A percentile compares a stretch with the other conserved stretches of the same genome.
Conservation (phyloP, 129 eudicot genomes). For the Silybum marianum region DNA sequence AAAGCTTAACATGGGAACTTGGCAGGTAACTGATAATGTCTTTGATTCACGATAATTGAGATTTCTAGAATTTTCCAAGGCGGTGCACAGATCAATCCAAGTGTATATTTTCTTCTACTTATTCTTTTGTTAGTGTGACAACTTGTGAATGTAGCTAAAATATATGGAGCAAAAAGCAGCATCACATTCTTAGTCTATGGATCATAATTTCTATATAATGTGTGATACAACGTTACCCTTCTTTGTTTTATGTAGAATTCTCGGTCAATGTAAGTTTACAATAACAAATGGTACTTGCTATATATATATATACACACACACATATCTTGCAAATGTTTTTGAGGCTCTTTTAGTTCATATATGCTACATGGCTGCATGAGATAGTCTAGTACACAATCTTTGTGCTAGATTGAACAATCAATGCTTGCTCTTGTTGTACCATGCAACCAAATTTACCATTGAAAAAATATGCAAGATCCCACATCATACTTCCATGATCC, state of each 20-base stretch:
- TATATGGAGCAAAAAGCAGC: neutral
- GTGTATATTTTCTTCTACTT: neutral
- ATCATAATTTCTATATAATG: neutral
- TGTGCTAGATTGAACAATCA: neutral
- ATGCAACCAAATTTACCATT: neutral
- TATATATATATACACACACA: neutral
- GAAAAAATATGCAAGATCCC: neutral
- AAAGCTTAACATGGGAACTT: conserved; percentile 92
- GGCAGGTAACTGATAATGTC: conserved; percentile 68
- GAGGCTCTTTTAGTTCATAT: neutral
- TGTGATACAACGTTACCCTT: neutral
- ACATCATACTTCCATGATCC: neutral
- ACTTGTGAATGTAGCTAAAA: neutral
- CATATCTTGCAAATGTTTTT: neutral
- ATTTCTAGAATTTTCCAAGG: neutral
- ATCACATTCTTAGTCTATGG: neutral
- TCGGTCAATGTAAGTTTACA: neutral
- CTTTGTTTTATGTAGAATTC: neutral
- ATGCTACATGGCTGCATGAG: neutral
- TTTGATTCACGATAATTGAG: neutral
- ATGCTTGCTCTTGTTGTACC: no score
- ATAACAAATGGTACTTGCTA: neutral
- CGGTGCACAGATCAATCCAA: neutral
- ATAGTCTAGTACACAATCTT: neutral
- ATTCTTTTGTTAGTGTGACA: neutral